These are phyloP conservation scores for Jacaranda copaia DNA, from an alignment of 257 asterid genomes.

Conservation along the genomic window DNA sequence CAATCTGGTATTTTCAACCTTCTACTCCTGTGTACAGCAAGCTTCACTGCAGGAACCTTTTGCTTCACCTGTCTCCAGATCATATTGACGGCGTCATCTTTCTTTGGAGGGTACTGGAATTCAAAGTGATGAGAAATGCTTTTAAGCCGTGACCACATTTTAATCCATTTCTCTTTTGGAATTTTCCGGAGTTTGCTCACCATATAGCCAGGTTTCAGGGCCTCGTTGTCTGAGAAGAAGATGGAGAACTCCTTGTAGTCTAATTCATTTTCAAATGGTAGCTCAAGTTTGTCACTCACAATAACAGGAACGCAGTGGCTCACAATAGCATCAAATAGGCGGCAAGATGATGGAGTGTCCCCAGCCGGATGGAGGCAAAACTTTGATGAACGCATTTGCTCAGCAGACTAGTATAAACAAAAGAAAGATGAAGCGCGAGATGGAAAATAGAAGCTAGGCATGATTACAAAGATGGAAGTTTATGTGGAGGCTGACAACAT, in stretches of 20 bases:
- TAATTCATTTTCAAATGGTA: constrained; percentile 84
- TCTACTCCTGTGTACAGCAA: constrained; percentile 74
- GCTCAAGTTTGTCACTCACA: constrained; percentile 89
- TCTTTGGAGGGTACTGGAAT: constrained; percentile 78
- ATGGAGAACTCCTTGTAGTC: constrained; percentile 89
- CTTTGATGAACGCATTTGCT: constrained; percentile 87
- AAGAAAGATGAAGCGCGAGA: constrained; percentile 31
- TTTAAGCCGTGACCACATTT: constrained; percentile 81
- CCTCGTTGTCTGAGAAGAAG: constrained; percentile 79
- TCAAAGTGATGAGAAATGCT: constrained; percentile 79
- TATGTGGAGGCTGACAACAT: not conserved
- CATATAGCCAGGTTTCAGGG: constrained; percentile 65
- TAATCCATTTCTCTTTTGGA: constrained; percentile 64
- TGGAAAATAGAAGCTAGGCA: constrained; percentile 12
- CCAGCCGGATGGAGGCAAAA: constrained; percentile 96
- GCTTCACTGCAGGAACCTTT: constrained; percentile 71
- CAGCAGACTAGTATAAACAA: constrained; percentile 63
- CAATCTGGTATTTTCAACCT: constrained; percentile 91
- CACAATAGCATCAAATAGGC: constrained; percentile 91
- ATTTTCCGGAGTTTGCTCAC: constrained; percentile 63
- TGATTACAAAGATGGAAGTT: not conserved
- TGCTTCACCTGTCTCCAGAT: constrained; percentile 88
- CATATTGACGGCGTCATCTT: constrained; percentile 87
- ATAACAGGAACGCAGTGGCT: constrained; percentile 96
- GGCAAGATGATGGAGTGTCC: constrained; percentile 98